A percentile compares a stretch with the other conserved stretches of the same genome.
phyloP scores from a whole-genome alignment of 352 stramenopile genomes.

The Pythium pectinolyticum region DNA sequence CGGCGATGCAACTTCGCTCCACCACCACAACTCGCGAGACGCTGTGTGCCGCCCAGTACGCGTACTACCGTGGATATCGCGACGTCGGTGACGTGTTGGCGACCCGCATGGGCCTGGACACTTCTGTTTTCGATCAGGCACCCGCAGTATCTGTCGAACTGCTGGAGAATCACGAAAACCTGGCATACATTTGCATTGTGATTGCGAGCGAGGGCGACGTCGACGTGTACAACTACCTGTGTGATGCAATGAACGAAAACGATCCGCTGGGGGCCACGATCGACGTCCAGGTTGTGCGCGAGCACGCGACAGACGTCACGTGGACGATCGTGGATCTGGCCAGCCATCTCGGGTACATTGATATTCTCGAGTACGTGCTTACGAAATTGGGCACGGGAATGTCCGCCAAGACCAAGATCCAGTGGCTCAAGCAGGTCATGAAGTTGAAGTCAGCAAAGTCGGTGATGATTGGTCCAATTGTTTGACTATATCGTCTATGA shows the following conservation, averaged over 20 bases:
- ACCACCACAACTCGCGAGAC: constrained; percentile 4
- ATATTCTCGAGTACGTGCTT: constrained; percentile 29
- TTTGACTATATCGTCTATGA: too few species aligned
- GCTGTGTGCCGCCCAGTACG: constrained; percentile 15
- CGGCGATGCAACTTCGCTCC: constrained; percentile 8
- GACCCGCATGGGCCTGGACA: neutral
- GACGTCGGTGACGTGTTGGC: constrained; percentile 10
- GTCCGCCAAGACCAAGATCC: constrained; percentile 6
- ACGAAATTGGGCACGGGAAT: neutral
- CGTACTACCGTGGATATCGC: constrained; percentile 1
- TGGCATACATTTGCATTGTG: constrained; percentile 5
- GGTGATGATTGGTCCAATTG: too few species aligned
- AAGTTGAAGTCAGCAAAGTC: too few species aligned
- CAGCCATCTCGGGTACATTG: constrained; percentile 22
- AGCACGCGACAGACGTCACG: neutral
- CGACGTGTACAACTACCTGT: neutral
- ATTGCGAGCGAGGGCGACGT: constrained; percentile 7
- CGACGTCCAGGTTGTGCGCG: constrained; percentile 10
- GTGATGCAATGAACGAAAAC: constrained; percentile 18
- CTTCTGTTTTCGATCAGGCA: neutral
- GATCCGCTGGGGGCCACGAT: constrained; percentile 16
- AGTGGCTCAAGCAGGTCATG: constrained; percentile 13
- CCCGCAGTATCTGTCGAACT: neutral
- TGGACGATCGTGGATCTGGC: constrained; percentile 28
- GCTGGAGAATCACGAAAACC: constrained; percentile 5